phyloP scores from a whole-genome alignment of 768 basidiomycete species.

The Mycena kentingensis region DNA sequence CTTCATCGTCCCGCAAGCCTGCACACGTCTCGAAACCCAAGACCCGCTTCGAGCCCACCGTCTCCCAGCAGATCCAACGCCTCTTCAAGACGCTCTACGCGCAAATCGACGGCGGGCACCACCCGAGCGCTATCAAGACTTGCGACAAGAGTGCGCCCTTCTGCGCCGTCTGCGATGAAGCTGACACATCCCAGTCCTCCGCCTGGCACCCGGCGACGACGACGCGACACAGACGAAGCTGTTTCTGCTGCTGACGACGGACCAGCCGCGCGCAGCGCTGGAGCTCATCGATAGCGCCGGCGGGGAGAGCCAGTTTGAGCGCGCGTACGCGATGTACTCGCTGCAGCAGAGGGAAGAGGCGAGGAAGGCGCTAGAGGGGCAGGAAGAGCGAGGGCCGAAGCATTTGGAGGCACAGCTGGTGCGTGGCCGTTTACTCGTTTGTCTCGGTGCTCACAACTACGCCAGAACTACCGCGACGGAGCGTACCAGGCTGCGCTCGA shows the following conservation, averaged over 20 bases:
- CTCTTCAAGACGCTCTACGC: constrained; percentile 80
- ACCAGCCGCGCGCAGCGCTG: constrained; percentile 75
- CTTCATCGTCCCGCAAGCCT: too few relatives aligned
- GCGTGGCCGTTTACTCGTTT: constrained; percentile 31
- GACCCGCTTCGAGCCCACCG: constrained; percentile 26
- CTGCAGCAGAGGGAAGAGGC: constrained; percentile 78
- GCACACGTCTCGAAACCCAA: constrained; percentile 13
- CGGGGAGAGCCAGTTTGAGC: constrained; percentile 56
- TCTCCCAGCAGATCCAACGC: constrained; percentile 48
- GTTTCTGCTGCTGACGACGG: constrained; percentile 86
- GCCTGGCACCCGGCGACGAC: constrained; percentile 62
- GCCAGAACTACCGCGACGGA: constrained; percentile 77
- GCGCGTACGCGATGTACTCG: constrained; percentile 83
- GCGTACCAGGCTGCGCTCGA: constrained; percentile 73
- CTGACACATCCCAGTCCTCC: constrained; percentile 55
- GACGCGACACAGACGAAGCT: constrained; percentile 82
- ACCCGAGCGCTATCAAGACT: constrained; percentile 84
- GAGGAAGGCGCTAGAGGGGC: constrained; percentile 47
- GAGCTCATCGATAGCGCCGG: constrained; percentile 48
- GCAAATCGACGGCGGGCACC: constrained; percentile 89
- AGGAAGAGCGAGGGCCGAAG: constrained; percentile 62
- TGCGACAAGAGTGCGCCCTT: constrained; percentile 80
- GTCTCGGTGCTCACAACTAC: constrained; percentile 15
- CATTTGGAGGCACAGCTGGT: constrained; percentile 92
- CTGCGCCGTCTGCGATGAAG: constrained; percentile 2